Evolutionary conservation across 768 basidiomycete genomes (phyloP).

Genomic region (Candolleomyces eurysporus): DNA sequence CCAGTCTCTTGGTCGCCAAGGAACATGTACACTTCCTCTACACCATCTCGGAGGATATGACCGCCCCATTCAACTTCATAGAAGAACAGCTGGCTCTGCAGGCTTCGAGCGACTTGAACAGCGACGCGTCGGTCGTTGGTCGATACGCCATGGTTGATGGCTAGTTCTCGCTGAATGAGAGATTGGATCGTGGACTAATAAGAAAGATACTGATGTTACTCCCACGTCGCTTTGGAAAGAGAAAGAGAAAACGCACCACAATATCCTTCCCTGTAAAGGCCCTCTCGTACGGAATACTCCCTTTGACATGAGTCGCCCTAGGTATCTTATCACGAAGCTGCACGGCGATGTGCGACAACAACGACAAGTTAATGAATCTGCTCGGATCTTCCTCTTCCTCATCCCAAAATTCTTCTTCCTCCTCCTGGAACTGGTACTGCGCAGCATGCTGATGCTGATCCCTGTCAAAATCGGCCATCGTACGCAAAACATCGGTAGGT

Average conservation of each 20-base stretch:
- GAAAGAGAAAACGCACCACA: slow-evolving; percentile 21
- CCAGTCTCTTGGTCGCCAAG: slow-evolving; percentile 76
- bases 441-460: slow-evolving; percentile 7
- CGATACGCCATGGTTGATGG: slow-evolving; percentile 61
- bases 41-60: slow-evolving; percentile 77
- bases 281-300: slow-evolving; percentile 84
- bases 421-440: slow-evolving; percentile 32
- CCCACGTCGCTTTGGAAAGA: not conserved
- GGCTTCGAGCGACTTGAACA: slow-evolving; percentile 80
- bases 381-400: slow-evolving; percentile 48
- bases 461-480: slow-evolving; percentile 29
- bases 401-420: slow-evolving; percentile 54
- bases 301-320: slow-evolving; percentile 84
- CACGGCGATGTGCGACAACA: slow-evolving; percentile 87
- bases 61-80: slow-evolving; percentile 97
- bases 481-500: slow-evolving; percentile 36
- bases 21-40: slow-evolving; percentile 95
- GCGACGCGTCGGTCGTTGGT: slow-evolving; percentile 78
- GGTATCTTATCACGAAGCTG: slow-evolving; percentile 89
- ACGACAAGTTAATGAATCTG: slow-evolving; percentile 83
- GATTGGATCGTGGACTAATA: slow-evolving; percentile 79
- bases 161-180: slow-evolving; percentile 76
- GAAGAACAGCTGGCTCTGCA: slow-evolving; percentile 92
- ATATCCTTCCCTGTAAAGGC: slow-evolving; percentile 91
- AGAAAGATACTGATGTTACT: not conserved